Evolutionary conservation across 1,284 basidiomycete species (phyloP).

Genomic region (Fistulinella staudtii): DNA sequence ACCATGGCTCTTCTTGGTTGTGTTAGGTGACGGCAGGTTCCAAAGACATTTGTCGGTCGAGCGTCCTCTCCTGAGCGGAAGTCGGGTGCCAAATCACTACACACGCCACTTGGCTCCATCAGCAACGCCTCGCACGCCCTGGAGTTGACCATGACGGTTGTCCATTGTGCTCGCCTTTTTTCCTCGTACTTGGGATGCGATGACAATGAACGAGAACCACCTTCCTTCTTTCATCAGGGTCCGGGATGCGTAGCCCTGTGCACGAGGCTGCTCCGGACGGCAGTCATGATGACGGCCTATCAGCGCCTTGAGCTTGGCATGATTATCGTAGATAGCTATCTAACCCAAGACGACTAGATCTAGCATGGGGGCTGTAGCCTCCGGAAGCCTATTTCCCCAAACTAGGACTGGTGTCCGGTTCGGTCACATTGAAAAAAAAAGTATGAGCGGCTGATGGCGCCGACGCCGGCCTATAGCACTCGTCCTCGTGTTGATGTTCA

Average conservation of each 20-base stretch:
- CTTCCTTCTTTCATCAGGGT: too few relatives aligned
- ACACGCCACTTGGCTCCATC: background rate
- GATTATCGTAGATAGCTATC: background rate
- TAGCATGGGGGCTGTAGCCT: background rate
- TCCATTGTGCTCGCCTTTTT: background rate
- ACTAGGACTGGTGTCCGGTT: background rate
- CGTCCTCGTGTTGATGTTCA: too few relatives aligned
- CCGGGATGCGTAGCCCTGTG: too few relatives aligned
- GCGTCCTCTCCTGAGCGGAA: background rate
- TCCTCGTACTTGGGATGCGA: background rate
- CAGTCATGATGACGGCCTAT: background rate
- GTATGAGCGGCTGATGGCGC: too few relatives aligned
- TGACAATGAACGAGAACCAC: too few relatives aligned
- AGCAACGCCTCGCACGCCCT: too few relatives aligned
- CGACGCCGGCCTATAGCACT: too few relatives aligned
- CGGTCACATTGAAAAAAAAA: background rate
- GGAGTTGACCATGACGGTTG: background rate
- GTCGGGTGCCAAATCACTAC: background rate
- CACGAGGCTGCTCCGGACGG: background rate
- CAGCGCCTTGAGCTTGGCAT: background rate
- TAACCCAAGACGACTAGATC: background rate
- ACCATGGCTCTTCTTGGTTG: background rate
- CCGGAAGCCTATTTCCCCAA: slow-evolving; percentile 5
- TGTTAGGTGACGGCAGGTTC: background rate
- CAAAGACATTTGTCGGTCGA: background rate